These are phyloP conservation scores for Phalaenopsis equestris DNA, from an alignment of 106 monocot species.

Conservation along the genomic window DNA sequence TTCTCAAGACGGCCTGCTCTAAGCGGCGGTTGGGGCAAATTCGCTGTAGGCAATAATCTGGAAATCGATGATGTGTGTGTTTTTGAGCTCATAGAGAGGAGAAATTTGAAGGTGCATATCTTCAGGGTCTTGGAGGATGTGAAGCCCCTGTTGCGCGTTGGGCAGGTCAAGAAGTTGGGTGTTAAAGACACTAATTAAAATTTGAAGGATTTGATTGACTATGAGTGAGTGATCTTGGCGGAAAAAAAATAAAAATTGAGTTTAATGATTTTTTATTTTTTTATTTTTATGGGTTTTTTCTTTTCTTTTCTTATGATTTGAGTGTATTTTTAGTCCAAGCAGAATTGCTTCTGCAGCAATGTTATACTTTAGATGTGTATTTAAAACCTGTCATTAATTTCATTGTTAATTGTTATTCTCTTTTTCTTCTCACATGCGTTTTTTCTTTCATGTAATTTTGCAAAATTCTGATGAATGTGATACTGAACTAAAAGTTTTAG, in stretches of 20 bases:
- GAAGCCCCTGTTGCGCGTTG: conserved; percentile 21
- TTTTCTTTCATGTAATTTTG: background rate
- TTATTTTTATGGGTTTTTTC: background rate
- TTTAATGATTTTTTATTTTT: background rate
- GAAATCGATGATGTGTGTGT: conserved; percentile 48
- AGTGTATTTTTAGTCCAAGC: background rate
- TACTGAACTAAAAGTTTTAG: background rate
- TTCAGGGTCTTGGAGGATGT: conserved; percentile 52
- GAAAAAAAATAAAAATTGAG: background rate
- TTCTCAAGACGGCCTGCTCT: conserved; percentile 14
- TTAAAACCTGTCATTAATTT: background rate
- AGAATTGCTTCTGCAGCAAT: background rate
- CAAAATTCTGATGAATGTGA: background rate
- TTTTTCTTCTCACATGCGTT: background rate
- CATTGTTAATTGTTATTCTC: background rate
- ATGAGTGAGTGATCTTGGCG: background rate
- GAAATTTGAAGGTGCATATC: conserved; percentile 44
- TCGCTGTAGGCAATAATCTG: conserved; percentile 37
- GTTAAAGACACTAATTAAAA: background rate
- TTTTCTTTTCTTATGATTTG: background rate
- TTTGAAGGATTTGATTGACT: background rate
- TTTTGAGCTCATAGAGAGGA: conserved; percentile 39
- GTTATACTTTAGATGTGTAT: background rate
- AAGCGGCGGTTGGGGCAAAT: conserved; percentile 58
- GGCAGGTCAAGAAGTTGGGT: background rate